phyloP scores from a whole-genome alignment of 768 basidiomycete species.

The Naganishia vishniacii region DNA sequence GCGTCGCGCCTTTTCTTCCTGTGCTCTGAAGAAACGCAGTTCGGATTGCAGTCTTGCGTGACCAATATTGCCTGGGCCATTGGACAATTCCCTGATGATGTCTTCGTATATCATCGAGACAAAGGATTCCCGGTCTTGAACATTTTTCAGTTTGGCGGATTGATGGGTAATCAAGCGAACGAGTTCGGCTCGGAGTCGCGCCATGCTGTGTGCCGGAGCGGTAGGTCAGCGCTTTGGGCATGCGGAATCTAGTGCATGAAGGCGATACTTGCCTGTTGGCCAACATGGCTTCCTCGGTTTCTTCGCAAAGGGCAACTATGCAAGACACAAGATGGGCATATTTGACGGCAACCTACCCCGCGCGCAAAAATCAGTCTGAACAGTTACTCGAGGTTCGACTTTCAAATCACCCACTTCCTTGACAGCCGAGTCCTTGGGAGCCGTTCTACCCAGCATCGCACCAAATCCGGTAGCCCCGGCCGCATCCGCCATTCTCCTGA shows the following conservation, averaged over 20 bases:
- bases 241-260: background rate
- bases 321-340: constrained; percentile 78
- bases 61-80: constrained; percentile 58
- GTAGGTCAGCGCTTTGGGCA: too few relatives aligned
- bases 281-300: constrained; percentile 91
- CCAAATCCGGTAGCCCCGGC: constrained; percentile 50
- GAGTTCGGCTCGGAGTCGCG: constrained; percentile 78
- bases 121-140: constrained; percentile 61
- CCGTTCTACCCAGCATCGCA: constrained; percentile 60
- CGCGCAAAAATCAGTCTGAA: background rate
- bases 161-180: constrained; percentile 69
- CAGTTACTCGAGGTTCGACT: background rate
- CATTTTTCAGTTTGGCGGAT: constrained; percentile 62
- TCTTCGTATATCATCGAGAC: constrained; percentile 69
- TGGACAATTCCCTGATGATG: constrained; percentile 62
- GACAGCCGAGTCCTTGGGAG: constrained; percentile 66
- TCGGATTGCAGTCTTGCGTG: constrained; percentile 84
- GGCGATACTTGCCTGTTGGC: constrained; percentile 67
- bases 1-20: constrained; percentile 67
- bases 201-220: constrained; percentile 61
- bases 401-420: constrained; percentile 53
- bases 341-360: constrained; percentile 62
- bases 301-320: constrained; percentile 70
- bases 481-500: constrained; percentile 78
- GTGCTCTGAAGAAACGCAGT: constrained; percentile 75